Base-by-base conservation (phyloP, 2,329 filamentous ascomycete genomes). In the Endothia cerciana region DNA sequence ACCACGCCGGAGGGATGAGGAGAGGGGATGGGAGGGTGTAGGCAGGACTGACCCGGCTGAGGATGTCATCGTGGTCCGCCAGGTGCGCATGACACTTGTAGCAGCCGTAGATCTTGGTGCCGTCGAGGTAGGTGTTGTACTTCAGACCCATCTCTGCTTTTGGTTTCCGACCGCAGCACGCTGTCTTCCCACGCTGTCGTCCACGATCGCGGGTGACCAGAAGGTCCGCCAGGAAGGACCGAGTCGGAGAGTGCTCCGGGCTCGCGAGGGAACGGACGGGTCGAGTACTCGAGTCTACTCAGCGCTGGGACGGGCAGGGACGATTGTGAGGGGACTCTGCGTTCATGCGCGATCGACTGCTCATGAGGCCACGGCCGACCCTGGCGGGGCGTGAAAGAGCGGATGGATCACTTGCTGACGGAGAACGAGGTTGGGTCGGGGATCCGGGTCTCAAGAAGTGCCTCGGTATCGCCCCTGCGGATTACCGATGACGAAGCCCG, bases 71-170 rank as follows among this genome's bases (percentile, higher is more conserved):
- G 73, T 97, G 93, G 77, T 97, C 95, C 40, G 94, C 91, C 22
- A 99, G 87, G 76, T 99, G 95, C 8, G 95, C 92, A 79, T 97
- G 97, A 88, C 95, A 99, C 74, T 86, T 87, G 82, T 94, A 94
- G 87, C 92, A 97, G 71, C 92, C 93, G 78, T 95, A 97, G 76
- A 97, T 94, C 79, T 92, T 92, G 79, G 84, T 87, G 75, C 91
- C 91, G 78, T 89, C 92, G 70, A 97, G 89, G 78, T 97, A 97
- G 68, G 91, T 89, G 80, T 97, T 97, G 83, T 97, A 97, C 67
- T 89, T 84, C 72, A 97, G 89, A 71, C 93, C 93, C 93, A 97
- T 97, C 64, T 70, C 79, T 64, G 62, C n/a, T 56, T 33, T 56
- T 40, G n/a, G n/a, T 17, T 25, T 17, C 55, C 25, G 36, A 17